Evolutionary conservation across 805 yeast species (phyloP), one percentile per base, ranked within the genome.

Genomic region (Metschnikowia amazonensis): DNA sequence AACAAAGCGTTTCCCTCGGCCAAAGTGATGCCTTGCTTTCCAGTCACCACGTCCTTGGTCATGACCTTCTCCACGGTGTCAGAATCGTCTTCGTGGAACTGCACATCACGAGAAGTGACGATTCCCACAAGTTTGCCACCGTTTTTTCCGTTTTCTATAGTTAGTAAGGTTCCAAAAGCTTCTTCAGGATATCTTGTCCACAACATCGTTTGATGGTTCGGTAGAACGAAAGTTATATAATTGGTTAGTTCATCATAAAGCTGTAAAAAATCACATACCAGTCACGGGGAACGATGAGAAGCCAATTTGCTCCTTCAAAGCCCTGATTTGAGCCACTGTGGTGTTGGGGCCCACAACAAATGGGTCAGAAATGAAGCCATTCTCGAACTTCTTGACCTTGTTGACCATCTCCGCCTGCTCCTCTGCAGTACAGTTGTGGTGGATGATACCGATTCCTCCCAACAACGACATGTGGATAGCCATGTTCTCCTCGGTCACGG

Each of bases 251-350:
- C 86, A 81, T 82, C 87, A 81, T 16, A 44, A 49, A 52, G 41
- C 36, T 48, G 51, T 8, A 23, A 14, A 32, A 37, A 24, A 36
- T 49, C 52, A 89, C 99, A 77, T 87, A 94, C 98, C 97, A 71
- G 99, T 94, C 67, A 94, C 96, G 58, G 99, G 99, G 86, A 89
- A 94, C 46, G 97, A 95, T 57, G 97, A 89, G 70, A 92, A 94
- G 48, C 99, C 99, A 50, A 83, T 80, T 54, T 74, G 59, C 56
- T 72, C 72, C 69, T 84, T 84, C 77, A 89, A 77, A 33, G 65
- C 66, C 70, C 79, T 85, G 54, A 89, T 86, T 64, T 90, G 87
- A 50, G 82, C 86, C 58, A 94, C 94, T 46, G 96, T 84, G 54
- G 74, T 67, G 21, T 70, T 60, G 50, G 97, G 95, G 36, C 85